These are phyloP conservation scores for Coccomyxa subellipsoidea DNA, from an alignment of 163 green algal genomes.

Conservation along the genomic window DNA sequence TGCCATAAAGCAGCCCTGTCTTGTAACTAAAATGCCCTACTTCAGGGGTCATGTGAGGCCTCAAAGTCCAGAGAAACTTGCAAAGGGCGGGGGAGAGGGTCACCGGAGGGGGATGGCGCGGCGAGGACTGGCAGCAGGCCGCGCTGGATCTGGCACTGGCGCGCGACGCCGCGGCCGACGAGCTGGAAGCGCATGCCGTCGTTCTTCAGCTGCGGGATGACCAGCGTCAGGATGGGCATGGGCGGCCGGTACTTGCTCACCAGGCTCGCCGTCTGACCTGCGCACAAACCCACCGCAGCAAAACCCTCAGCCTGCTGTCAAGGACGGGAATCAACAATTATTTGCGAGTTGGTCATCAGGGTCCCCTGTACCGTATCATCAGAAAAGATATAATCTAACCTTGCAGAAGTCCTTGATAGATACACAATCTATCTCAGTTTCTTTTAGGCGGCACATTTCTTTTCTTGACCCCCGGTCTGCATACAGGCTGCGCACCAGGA, in stretches of 20 bases:
- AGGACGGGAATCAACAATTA: no score
- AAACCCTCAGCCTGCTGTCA: not conserved
- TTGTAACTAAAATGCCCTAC: no score
- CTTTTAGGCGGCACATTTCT: no score
- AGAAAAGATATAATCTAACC: no score
- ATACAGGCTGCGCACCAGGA: no score
- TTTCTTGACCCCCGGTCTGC: no score
- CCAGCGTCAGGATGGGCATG: conserved; percentile 83
- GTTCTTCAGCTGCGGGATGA: conserved; percentile 65
- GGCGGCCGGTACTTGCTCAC: conserved; percentile 85
- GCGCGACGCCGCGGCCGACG: conserved; percentile 58
- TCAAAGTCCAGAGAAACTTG: not conserved
- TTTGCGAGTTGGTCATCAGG: no score
- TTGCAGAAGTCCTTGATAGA: no score
- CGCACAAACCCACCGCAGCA: not conserved
- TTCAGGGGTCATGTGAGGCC: no score
- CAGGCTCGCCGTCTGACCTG: conserved; percentile 70
- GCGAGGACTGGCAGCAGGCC: conserved; percentile 85
- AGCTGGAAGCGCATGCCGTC: conserved; percentile 61
- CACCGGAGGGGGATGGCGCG: conserved; percentile 51
- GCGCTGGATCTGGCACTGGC: conserved; percentile 70
- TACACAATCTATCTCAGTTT: no score
- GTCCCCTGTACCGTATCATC: no score
- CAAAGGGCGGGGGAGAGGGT: not conserved
- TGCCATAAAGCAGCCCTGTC: no score